Base-by-base conservation (phyloP, 768 basidiomycete genomes). In the Phlegmacium glaucopus region DNA sequence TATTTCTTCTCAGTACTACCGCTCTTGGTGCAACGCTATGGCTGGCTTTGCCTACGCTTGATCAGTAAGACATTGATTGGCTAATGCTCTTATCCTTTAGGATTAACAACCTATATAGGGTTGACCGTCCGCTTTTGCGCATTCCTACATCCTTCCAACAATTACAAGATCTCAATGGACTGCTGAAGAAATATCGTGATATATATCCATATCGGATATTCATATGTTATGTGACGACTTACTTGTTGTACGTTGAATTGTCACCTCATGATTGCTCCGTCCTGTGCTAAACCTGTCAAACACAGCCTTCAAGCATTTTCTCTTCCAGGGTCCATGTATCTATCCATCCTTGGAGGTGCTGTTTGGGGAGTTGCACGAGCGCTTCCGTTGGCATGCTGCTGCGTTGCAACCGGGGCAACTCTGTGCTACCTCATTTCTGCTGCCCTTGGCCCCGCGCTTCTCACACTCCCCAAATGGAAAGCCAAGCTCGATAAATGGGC, bases 321-420 rank as follows among this genome's bases (percentile, higher is more conserved):
- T 6, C 77, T 97, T 11, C 94, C 95, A 0, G 94, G 94, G 1
- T 95, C 93, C 36, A 95, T 98, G 94, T 98, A 98, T 62, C 80
- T 98, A 40, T 93, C 93, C 44, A 96, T 98, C 59, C 82, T 97
- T 10, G 94, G 90, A 15, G 95, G 95, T 28, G 95, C 95, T 1
- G 88, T 96, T 4, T 98, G 93, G 85, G 94, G 94, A 32, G 85
- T 95, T 25, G 68, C 89, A 2, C 70, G 83, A 9, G 94, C 94
- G 0, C 76, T 97, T 4, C 87, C 90, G 4, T 78, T 98, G n/a
- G 88, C 88, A 9, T 97, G 94, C 58, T 79, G 85, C 54, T 95
- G 92, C 64, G 90, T 97, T 45, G 92, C 94, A 11, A 79, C 85
- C 0, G 95, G 95, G 29, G 93, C 93, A 0, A 78, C 92, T 0